These are phyloP conservation scores for Groenewaldozyma auringiensis DNA, from an alignment of 1,139 yeast genomes.

Conservation along the genomic window DNA sequence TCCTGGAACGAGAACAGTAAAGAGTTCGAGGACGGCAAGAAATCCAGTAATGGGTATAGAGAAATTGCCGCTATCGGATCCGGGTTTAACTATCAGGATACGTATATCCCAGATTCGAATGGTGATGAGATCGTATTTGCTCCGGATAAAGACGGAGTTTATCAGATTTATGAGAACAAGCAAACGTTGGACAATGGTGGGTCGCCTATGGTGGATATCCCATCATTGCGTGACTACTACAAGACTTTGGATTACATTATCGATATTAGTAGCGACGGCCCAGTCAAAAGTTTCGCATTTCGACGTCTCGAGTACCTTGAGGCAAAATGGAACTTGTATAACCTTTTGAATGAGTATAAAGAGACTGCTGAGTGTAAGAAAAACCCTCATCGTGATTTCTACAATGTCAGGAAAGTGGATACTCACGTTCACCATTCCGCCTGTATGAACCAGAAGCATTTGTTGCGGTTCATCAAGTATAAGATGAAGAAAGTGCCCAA, in stretches of 20 bases:
- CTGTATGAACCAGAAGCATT: slow-evolving; percentile 96
- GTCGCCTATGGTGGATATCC: slow-evolving; percentile 50
- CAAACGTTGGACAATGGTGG: slow-evolving; percentile 24
- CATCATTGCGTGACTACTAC: slow-evolving; percentile 75
- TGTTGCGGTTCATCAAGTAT: slow-evolving; percentile 87
- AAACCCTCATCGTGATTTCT: slow-evolving; percentile 94
- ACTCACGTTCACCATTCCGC: slow-evolving; percentile 99
- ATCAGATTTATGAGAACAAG: slow-evolving; percentile 45
- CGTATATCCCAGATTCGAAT: slow-evolving; percentile 59
- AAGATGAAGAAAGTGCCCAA: slow-evolving; percentile 74
- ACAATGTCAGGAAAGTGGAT: slow-evolving; percentile 96
- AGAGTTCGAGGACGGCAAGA: slow-evolving; percentile 38
- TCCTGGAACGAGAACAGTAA: slow-evolving; percentile 70
- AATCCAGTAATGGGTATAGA: slow-evolving; percentile 11
- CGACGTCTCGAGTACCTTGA: slow-evolving; percentile 88
- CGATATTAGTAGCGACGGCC: slow-evolving; percentile 82
- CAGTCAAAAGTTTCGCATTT: slow-evolving; percentile 94
- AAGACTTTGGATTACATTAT: slow-evolving; percentile 68
- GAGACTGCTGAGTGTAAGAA: slow-evolving; percentile 78
- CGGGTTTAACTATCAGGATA: slow-evolving; percentile 53
- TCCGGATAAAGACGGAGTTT: slow-evolving; percentile 59
- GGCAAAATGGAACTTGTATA: slow-evolving; percentile 93
- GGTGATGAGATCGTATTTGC: slow-evolving; percentile 39
- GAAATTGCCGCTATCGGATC: slow-evolving; percentile 32
- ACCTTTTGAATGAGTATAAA: slow-evolving; percentile 80